Base-by-base conservation (phyloP, 495 filamentous ascomycete species). In the Podospora appendiculata region DNA sequence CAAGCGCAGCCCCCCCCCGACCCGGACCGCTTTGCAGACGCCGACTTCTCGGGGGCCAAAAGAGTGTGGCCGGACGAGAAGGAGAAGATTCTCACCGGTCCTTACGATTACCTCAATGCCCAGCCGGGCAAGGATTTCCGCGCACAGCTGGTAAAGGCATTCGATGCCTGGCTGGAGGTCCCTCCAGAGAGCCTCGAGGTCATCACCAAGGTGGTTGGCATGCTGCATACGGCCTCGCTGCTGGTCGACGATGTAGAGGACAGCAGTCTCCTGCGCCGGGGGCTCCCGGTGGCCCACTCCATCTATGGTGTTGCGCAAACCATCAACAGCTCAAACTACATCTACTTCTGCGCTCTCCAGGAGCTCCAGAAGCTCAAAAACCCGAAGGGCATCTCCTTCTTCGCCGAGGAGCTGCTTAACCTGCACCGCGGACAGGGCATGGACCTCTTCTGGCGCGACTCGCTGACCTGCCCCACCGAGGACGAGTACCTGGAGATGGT, bases 401-500 rank as follows among this genome's bases (percentile, higher is more conserved):
- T 86, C 69, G 83, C 85, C 5, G 86, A 95, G 49, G 93, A 99
- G 67, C 74, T 97, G 19, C 67, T 96, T 38, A 95, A 98, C 67
- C 82, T 98, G 17, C 94, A 98, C 70, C 80, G 91, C 34, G 93
- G 93, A 10, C 93, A 99, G 62, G 93, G 93, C 39, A 94, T 97
- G 87, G 93, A 99, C 62, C 79, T 99, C 47, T 96, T 88, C 75
- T 99, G 93, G 93, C 80, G 93, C 11, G 93, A 97, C 70, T 90
- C 88, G 6, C 75, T 96, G 46, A 95, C 84, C 33, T 96, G 90
- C 66, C 93, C 93, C 32, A 90, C 81, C 43, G 92, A 97, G 70
- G 90, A 95, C 55, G 92, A 97, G 63, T 98, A 98, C 70, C 80
- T 98, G 13, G 92, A 97, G 68, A 98, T 98, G 93, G 94, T 98